Base-by-base conservation (phyloP, 129 eudicot genomes). In the Escallonia rubra region DNA sequence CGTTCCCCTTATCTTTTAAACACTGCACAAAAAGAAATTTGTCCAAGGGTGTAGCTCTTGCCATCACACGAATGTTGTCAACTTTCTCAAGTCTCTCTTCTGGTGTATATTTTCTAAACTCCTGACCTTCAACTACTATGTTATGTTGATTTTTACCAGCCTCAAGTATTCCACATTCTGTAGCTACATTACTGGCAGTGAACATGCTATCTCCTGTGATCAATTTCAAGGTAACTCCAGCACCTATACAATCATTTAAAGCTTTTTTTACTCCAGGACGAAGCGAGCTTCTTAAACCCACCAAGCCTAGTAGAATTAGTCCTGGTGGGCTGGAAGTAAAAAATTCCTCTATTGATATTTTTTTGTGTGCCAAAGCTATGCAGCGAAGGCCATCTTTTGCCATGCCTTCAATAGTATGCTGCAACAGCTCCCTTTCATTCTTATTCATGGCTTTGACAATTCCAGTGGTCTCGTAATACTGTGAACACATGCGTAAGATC, bases 301-400 rank as follows among this genome's bases (percentile, higher is more conserved):
- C 48, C 6, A 61, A 14, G 2, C 65, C 59, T 34, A 54, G 14
- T 2, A 54, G 59, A 45, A 56, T 47, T 1, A 23, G 34, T 23
- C 1, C 34, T 23, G 34, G 34, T 23, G 34, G 34, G 34, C 34
- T 23, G 34, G 34, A 23, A 23, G 34, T 8, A 64, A 47, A 23
- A 1, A 23, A 23, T 23, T 23, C 34, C 34, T 23, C 34, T 23
- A 23, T 23, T 43, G 43, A 15, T 8, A 68, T 64, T 43, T 56
- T 54, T 16, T 56, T 68, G 57, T 57, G 63, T 55, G 72, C 72
- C 14, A 68, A 68, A 43, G 63, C 72, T 14, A 68, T 68, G 64
- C 72, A 68, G 3, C 63, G 63, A 2, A 68, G 63, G 16, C 72
- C 57, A 14, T 55, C 15, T 8, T 63, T 64, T 6, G 72, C 63